These are phyloP conservation scores for Alnus rubra DNA, from an alignment of 306 rosid species.

Conservation along the genomic window DNA sequence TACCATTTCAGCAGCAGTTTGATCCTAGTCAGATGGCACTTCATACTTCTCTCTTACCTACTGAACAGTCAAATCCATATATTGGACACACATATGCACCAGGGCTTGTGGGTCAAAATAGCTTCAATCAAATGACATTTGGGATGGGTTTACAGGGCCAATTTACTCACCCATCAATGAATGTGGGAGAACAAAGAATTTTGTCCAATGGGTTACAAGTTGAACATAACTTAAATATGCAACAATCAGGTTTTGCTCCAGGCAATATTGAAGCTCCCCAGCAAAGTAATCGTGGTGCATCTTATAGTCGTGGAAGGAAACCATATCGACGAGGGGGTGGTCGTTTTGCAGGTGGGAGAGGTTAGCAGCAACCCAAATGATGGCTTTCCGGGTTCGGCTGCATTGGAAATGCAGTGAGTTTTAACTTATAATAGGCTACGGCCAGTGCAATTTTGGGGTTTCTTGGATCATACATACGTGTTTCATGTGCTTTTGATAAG, in stretches of 20 bases:
- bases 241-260: conserved; percentile 28
- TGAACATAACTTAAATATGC: conserved; percentile 39
- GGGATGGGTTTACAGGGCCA: conserved; percentile 49
- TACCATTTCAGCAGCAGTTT: conserved; percentile 52
- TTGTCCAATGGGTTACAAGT: conserved; percentile 31
- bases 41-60: conserved; percentile 31
- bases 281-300: conserved; percentile 51
- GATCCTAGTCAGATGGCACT: conserved; percentile 38
- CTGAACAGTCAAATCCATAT: too few species aligned
- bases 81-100: conserved; percentile 19
- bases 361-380: conserved; percentile 55
- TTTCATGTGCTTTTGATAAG: neutral
- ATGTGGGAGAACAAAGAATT: conserved; percentile 39
- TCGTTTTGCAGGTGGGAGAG: conserved; percentile 46
- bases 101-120: conserved; percentile 53
- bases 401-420: neutral
- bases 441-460: conserved; percentile 21
- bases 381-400: neutral
- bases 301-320: conserved; percentile 50
- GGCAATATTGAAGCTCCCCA: conserved; percentile 32
- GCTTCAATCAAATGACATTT: conserved; percentile 43
- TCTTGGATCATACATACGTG: conserved; percentile 2
- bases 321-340: conserved; percentile 44
- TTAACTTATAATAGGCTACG: neutral
- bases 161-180: conserved; percentile 29